Evolutionary conservation across 2,329 filamentous ascomycete species (phyloP), one percentile per base, ranked within the genome.

Genomic region (Phaeoacremonium minimum): DNA sequence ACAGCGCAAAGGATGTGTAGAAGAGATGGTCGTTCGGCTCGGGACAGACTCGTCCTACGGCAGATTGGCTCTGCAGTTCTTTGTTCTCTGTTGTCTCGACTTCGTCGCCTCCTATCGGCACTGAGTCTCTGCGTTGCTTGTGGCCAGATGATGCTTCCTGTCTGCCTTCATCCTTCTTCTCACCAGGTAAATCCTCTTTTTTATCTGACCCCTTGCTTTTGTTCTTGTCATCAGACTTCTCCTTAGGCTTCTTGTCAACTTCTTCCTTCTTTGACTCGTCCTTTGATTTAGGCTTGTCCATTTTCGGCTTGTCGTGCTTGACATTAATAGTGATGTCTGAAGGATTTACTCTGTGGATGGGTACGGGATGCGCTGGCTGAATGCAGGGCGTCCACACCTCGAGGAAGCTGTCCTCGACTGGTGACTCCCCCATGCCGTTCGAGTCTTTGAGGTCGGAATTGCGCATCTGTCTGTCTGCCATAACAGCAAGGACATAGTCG

Each of bases 1-100:
- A 58, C 4, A 77, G 53, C 1, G 61, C 69, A 29, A 75, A 75
- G 1, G 61, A 57, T 33, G 73, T 71, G 51, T 67, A 71, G 50
- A 76, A 79, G 3, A 80, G 55, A 41, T 73, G 69, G 11, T 67
- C 57, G 12, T 67, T 54, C 2, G 68, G 68, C 4, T 52, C 48
- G 3, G 62, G 52, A 46, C 75, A 78, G 17, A 60, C 38, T 40
- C 12, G 15, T 52, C 46, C 1, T 28, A 33, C 13, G 18, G 37
- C 29, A 5, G 18, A 26, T 3, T 41, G 30, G 3, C n/a, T 9
- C 33, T 14, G 15, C 18, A 20, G 9, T 18, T n/a, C 18, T 9
- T 4, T 16, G 6, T 15, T 13, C 17, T 15, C 16, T 18, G n/a
- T n/a, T n/a, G n/a, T 9, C 7, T 26, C 32, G 4, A n/a, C 37